Base-by-base conservation (phyloP, 2,329 filamentous ascomycete species). In the Scedosporium dehoogii region DNA sequence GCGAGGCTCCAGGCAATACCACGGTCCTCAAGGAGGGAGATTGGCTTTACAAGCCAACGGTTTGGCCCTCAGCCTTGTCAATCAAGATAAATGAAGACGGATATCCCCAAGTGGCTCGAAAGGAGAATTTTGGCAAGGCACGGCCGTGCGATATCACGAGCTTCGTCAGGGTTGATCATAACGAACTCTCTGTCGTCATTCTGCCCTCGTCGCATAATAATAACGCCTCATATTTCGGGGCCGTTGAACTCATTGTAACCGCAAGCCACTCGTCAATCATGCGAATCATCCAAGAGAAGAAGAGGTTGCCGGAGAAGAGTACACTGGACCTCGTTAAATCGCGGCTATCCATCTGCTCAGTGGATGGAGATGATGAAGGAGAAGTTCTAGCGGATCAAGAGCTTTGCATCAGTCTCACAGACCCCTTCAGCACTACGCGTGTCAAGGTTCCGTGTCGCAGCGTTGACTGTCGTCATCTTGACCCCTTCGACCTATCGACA, bases 401-500 rank as follows among this genome's bases (percentile, higher is more conserved):
- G 61, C 73, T 91, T 6, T 79, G 79, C 2, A 79, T 92, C 61
- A 81, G 86, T 64, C 74, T 92, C 14, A 77, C 84, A 0, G 88
- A 91, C 70, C 87, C 88, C 0, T 90, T 89, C 69, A 87, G 78
- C 63, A 77, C 81, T 1, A 75, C 70, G 12, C 80, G 94, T 10
- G 92, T 89, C 70, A 77, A 82, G 4, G 79, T 81, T 0, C 93
- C 94, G 1, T 90, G 87, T 1, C 87, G 92, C 29, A 86, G 91
- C 27, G 76, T 69, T 6, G 68, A 73, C 3, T 99, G 94, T 72
- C 77, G 78, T 25, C 93, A 99, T 70, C 77, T 88, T 42, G 91
- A 97, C 70, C 96, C 92, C 70, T 97, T 97, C 70, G 93, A 97
- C 71, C 84, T 97, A 6, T 82, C 89, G 21, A 92, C 84, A 0